Conservation (phyloP, 75 land plant species). For the Pinus taeda region DNA sequence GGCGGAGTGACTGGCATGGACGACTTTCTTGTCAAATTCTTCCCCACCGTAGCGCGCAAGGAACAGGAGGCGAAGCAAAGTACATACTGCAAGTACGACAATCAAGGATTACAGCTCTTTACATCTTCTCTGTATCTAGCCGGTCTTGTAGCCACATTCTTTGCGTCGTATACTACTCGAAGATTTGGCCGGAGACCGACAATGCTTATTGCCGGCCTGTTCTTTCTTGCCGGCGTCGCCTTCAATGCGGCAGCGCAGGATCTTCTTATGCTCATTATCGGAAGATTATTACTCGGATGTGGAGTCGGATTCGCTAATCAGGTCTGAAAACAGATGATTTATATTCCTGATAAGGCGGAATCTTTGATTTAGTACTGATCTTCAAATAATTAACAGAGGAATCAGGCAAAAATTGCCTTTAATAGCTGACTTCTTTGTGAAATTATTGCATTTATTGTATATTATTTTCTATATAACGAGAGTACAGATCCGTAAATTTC, state of each 20-base stretch:
- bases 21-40: slow-evolving; percentile 73
- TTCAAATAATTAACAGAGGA: too few species aligned
- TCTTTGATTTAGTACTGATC: too few species aligned
- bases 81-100: slow-evolving; percentile 58
- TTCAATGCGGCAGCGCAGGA: slow-evolving; percentile 29
- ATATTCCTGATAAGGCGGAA: neutral
- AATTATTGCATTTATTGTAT: too few species aligned
- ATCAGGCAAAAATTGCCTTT: too few species aligned
- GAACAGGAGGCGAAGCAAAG: slow-evolving; percentile 7
- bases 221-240: slow-evolving; percentile 29
- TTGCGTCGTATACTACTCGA: slow-evolving; percentile 50
- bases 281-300: slow-evolving; percentile 36
- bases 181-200: slow-evolving; percentile 44
- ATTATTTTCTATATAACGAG: too few species aligned
- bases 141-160: slow-evolving; percentile 67
- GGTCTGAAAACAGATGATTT: slow-evolving; percentile 12
- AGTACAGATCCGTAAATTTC: too few species aligned
- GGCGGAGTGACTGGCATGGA: slow-evolving; percentile 77
- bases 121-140: slow-evolving; percentile 81
- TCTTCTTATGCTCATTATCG: slow-evolving; percentile 40
- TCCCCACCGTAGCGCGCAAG: slow-evolving; percentile 22
- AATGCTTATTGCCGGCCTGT: slow-evolving; percentile 55
- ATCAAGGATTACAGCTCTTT: slow-evolving; percentile 64
- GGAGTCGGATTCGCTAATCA: slow-evolving; percentile 57
- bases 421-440: too few species aligned